Base-by-base conservation (phyloP, 2,329 filamentous ascomycete species). In the Verticillium zaregamsianum region DNA sequence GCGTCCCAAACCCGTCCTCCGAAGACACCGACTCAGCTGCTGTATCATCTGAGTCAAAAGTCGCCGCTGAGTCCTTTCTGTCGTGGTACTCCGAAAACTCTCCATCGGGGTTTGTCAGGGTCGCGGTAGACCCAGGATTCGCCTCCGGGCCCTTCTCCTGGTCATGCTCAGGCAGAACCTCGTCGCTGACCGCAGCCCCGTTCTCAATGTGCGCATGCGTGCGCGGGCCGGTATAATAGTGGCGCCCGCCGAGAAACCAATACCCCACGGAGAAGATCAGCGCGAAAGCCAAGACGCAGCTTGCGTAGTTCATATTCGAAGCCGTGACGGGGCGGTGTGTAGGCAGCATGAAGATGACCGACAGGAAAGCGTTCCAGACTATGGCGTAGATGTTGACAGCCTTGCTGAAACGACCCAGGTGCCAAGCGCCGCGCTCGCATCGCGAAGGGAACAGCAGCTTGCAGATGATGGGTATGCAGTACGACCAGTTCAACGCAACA, bases 381-480 rank as follows among this genome's bases (percentile, higher is more conserved):
- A 78, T 80, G 28, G 81, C 80, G 76, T 77, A 82, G 3, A 70
- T 60, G 66, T 84, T 85, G 65, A 85, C 69, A 14, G 66, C 71
- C 9, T 64, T 60, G 64, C 77, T 77, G 20, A 72, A 69, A 45
- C 70, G 71, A 58, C 82, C 82, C 69, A 85, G 70, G 64, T 82
- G 72, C 80, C 81, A 85, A 39, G 82, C 82, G 0, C 82, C 82
- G 0, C 74, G 78, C 70, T 80, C 68, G 68, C 85, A 85, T 57
- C 77, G 75, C 61, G 71, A 73, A 4, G 58, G 58, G 61, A 77
- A 84, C 28, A 76, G 35, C 9, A 84, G 70, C 72, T 84, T 84
- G 76, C 81, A 84, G 57, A 78, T 62, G 66, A 86, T 84, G 32
- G 83, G 83, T 63, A 86, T 84, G 71, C 79, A 80, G 73, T 86